A percentile compares a stretch with the other conserved stretches of the same genome.
Conservation (phyloP, 106 monocot genomes). For the Chionographis japonica region DNA sequence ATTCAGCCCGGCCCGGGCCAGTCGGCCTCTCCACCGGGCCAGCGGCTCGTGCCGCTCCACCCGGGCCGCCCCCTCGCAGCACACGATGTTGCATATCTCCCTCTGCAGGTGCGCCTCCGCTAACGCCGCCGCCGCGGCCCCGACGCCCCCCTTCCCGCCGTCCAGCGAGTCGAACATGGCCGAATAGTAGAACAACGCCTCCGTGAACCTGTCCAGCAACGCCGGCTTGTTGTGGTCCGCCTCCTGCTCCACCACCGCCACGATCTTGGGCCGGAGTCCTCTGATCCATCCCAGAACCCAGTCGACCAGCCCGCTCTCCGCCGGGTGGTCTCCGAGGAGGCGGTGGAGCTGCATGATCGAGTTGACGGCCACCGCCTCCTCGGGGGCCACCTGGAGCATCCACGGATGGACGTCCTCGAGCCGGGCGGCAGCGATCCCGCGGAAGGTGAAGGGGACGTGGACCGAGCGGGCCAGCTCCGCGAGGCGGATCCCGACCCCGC, state of each 20-base stretch:
- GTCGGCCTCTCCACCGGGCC: slow-evolving; percentile 34
- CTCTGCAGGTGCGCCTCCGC: slow-evolving; percentile 54
- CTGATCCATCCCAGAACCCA: slow-evolving; percentile 42
- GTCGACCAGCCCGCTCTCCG: slow-evolving; percentile 22
- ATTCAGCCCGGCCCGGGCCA: slow-evolving; percentile 35
- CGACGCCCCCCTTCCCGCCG: slow-evolving; percentile 1
- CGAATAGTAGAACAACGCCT: slow-evolving; percentile 73
- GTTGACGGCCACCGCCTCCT: slow-evolving; percentile 62
- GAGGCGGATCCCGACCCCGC: slow-evolving; percentile 49
- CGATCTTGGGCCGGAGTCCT: slow-evolving; percentile 37
- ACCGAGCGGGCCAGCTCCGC: slow-evolving; percentile 50
- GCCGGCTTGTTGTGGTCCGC: slow-evolving; percentile 57
- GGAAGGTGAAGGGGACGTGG: slow-evolving; percentile 50
- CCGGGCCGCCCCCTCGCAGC: slow-evolving; percentile 52
- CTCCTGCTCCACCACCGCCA: slow-evolving; percentile 72
- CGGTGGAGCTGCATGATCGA: slow-evolving; percentile 69
- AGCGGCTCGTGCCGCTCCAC: slow-evolving; percentile 75
- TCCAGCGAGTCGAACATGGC: slow-evolving; percentile 79
- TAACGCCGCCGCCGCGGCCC: neutral
- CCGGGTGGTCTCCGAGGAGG: slow-evolving; percentile 30
- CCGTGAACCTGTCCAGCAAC: slow-evolving; percentile 70
- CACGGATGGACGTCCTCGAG: slow-evolving; percentile 45
- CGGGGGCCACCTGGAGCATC: slow-evolving; percentile 40
- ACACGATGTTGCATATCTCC: slow-evolving; percentile 65
- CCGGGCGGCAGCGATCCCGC: slow-evolving; percentile 29